Conservation (phyloP, 169 alveolate genomes). For the Amoebophrya sp. region DNA sequence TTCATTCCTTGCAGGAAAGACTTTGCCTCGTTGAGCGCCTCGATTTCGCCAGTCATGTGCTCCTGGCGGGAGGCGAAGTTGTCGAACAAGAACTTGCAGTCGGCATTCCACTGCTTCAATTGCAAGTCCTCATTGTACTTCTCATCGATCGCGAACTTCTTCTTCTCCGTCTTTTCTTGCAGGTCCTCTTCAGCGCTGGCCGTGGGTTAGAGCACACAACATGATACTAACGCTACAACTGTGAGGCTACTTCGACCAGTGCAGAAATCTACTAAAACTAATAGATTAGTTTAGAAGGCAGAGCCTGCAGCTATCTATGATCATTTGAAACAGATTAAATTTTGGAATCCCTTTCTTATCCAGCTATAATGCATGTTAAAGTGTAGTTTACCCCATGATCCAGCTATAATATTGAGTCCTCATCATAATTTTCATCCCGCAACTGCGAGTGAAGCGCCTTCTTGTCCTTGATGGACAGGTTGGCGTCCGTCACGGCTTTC, state of each 20-base stretch:
- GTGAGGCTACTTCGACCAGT: too few relatives aligned
- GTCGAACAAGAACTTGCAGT: conserved; percentile 9
- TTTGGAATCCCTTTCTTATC: too few relatives aligned
- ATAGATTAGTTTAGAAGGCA: too few relatives aligned
- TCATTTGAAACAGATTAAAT: too few relatives aligned
- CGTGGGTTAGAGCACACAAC: too few relatives aligned
- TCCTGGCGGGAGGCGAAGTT: conserved; percentile 3
- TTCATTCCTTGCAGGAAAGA: conserved; percentile 5
- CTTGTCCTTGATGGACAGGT: neutral
- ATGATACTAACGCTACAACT: too few relatives aligned
- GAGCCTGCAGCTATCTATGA: too few relatives aligned
- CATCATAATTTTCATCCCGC: neutral
- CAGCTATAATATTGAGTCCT: too few relatives aligned
- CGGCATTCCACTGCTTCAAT: conserved; percentile 5
- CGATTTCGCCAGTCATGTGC: conserved; percentile 8
- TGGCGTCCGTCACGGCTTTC: neutral
- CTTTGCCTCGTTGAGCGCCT: neutral
- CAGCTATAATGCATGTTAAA: too few relatives aligned
- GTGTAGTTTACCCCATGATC: too few relatives aligned
- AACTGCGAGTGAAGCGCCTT: neutral
- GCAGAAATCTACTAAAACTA: too few relatives aligned
- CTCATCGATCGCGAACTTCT: conserved; percentile 12
- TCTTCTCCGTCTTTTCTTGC: neutral
- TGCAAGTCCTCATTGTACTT: neutral
- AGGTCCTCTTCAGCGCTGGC: conserved; percentile 10